Base-by-base conservation (phyloP, 2,329 filamentous ascomycete species). In the Basipetospora chlamydospora region DNA sequence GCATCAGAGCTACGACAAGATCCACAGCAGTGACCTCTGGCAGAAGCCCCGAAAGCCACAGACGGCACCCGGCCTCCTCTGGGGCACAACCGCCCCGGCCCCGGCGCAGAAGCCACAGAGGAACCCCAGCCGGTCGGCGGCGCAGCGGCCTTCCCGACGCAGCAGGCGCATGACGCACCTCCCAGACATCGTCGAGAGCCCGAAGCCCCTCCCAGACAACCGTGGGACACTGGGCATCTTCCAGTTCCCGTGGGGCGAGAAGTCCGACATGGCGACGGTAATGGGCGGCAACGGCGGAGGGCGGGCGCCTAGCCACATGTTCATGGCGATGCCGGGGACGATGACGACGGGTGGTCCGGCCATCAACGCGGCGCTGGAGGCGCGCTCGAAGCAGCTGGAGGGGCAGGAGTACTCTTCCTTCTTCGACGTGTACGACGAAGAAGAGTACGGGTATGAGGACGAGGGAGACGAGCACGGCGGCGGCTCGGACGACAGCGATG, bases 231-330 rank as follows among this genome's bases (percentile, higher is more conserved):
- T 78, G 13, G 74, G 73, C 5, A 70, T 78, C 46, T 79, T 76
- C 56, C 70, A 75, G 45, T 77, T 77, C 44, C 71, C 74, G 3
- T 77, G 72, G 70, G 74, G 74, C 11, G 73, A 77, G 53, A 67
- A 56, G 45, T 77, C 73, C 15, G 72, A 77, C 50, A 63, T 61
- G 37, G 65, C 66, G 8, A 66, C 54, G 20, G 50, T 65, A 38
- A 60, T 59, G 43, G 51, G 54, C 38, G n/a, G n/a, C n/a, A n/a
- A n/a, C n/a, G n/a, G n/a, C n/a, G n/a, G n/a, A n/a, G n/a, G n/a
- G n/a, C n/a, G n/a, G n/a, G 52, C 51, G 7, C 28, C 41, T 13
- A 51, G 42, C 30, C 51, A 54, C 41, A 53, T 53, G 43, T 55
- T 57, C 37, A 61, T 59, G 53, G 57, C 63, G 16, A 67, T 72